A percentile compares a stretch with the other conserved stretches of the same genome.
Conservation (phyloP, 1,139 yeast species). For the Hanseniaspora uvarum region DNA sequence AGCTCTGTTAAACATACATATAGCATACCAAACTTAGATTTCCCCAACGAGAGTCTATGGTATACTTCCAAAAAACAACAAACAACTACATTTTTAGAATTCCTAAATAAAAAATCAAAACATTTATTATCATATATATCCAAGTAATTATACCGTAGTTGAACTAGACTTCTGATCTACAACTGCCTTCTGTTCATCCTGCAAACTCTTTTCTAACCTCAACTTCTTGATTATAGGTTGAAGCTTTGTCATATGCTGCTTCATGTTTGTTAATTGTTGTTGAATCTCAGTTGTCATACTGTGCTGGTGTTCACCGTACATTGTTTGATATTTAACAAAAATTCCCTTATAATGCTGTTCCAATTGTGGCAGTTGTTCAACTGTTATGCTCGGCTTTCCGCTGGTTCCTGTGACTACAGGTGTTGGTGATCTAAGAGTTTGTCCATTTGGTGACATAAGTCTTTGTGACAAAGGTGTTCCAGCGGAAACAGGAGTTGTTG, state of each 20-base stretch:
- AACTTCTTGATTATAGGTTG: constrained; percentile 11
- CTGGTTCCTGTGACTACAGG: background rate
- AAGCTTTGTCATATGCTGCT: constrained; percentile 12
- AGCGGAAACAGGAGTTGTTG: background rate
- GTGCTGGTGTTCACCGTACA: constrained; percentile 9
- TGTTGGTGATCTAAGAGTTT: background rate
- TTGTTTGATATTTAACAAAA: constrained; percentile 7
- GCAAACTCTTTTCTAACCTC: background rate
- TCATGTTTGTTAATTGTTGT: constrained; percentile 11
- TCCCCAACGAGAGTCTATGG: background rate
- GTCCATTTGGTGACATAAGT: constrained; percentile 2
- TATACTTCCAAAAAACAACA: background rate
- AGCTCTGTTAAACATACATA: background rate
- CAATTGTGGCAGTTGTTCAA: constrained; percentile 14
- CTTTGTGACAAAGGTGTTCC: background rate
- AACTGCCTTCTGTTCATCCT: background rate
- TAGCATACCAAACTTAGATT: background rate
- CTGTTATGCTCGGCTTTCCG: background rate
- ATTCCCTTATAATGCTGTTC: constrained; percentile 13
- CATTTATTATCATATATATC: background rate
- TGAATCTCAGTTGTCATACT: background rate
- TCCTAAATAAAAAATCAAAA: background rate
- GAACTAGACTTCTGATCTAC: constrained; percentile 4
- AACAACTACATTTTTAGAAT: background rate
- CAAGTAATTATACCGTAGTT: background rate